phyloP scores from a whole-genome alignment of 352 stramenopile genomes.

The Aphanomyces stellatus region DNA sequence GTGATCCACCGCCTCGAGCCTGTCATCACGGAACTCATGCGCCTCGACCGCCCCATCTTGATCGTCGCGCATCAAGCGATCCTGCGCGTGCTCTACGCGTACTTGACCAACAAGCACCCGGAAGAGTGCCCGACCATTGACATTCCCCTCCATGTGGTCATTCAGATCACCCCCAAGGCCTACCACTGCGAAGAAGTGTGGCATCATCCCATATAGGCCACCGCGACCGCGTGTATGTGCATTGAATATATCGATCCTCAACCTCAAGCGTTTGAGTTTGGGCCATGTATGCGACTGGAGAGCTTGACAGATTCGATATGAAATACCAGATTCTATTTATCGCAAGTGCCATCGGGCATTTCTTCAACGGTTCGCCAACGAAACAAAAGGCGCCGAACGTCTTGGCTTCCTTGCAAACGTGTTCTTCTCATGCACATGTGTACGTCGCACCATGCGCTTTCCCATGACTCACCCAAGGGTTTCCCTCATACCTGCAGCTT shows the following conservation, averaged over 20 bases:
- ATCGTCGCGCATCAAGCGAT: constrained; percentile 96
- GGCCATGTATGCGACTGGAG: not conserved
- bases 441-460: no score
- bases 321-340: not conserved
- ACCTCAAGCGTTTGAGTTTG: not conserved
- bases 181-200: constrained; percentile 93
- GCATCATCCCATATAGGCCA: constrained; percentile 71
- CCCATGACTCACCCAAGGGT: no score
- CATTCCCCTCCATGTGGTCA: constrained; percentile 92
- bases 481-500: no score
- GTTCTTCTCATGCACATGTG: no score
- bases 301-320: not conserved
- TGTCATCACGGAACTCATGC: constrained; percentile 96
- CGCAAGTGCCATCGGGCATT: not conserved
- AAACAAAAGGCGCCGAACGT: no score
- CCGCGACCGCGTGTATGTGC: not conserved
- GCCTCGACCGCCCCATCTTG: constrained; percentile 85
- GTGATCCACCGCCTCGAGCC: constrained; percentile 95
- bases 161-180: constrained; percentile 91
- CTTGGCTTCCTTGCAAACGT: no score
- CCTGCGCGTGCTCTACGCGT: constrained; percentile 93
- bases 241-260: not conserved
- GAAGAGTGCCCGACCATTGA: constrained; percentile 89
- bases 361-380: not conserved
- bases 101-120: constrained; percentile 91